Evolutionary conservation across 108 stramenopile species (phyloP).

Genomic region (Conticribra weissflogii): DNA sequence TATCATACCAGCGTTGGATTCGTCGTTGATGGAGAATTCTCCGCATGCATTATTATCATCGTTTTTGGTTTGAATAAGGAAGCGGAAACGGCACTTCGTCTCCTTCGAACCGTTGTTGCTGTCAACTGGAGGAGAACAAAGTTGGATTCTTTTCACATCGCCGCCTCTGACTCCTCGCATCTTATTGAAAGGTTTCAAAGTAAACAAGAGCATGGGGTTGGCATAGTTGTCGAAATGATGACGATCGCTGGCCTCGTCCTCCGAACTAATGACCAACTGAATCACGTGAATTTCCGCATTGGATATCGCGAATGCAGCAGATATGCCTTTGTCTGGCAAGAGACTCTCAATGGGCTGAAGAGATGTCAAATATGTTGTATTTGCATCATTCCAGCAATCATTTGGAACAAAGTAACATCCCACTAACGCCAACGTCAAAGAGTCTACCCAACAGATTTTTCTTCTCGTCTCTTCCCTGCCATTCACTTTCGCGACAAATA

Average conservation of each 20-base stretch:
- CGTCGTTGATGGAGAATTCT: constrained; percentile 33
- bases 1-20: constrained; percentile 40
- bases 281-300: constrained; percentile 24
- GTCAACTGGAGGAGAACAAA: background rate
- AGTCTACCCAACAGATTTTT: too few relatives aligned
- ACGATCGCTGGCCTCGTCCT: background rate
- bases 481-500: too few relatives aligned
- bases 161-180: constrained; percentile 1
- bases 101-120: background rate
- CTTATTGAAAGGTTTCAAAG: constrained; percentile 7
- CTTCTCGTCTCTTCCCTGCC: too few relatives aligned
- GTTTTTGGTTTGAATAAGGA: background rate
- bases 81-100: too few relatives aligned
- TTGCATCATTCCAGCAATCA: background rate
- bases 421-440: constrained; percentile 1
- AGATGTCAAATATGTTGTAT: background rate
- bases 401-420: constrained; percentile 20
- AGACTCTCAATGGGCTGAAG: constrained; percentile 13
- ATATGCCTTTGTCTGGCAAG: constrained; percentile 16
- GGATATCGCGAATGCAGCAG: constrained; percentile 34
- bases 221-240: background rate
- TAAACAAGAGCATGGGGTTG: constrained; percentile 28
- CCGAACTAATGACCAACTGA: constrained; percentile 15
- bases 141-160: background rate
- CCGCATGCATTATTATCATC: background rate